Percentiles rank a stretch among this genome's conserved stretches.
These are phyloP conservation scores for Cubamyces sp. DNA, from an alignment of 768 basidiomycete genomes.

Conservation along the genomic window DNA sequence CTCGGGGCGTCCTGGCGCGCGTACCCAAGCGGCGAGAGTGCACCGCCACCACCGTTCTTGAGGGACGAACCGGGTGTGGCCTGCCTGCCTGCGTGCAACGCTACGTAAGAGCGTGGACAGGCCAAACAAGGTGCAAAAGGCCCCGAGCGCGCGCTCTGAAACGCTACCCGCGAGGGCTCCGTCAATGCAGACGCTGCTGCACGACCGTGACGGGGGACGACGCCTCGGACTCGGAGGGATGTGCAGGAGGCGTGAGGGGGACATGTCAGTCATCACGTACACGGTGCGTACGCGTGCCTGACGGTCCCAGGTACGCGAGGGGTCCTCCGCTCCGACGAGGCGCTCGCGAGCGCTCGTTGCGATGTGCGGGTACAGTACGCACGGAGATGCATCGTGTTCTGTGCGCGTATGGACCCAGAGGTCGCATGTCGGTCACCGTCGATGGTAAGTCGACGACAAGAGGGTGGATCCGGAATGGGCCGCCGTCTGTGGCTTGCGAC, in stretches of 20 bases:
- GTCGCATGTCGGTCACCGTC: too few relatives aligned
- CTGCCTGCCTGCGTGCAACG: background rate
- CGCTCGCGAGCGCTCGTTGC: background rate
- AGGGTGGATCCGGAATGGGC: background rate
- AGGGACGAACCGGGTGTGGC: background rate
- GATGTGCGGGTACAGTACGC: too few relatives aligned
- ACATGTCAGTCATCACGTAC: background rate
- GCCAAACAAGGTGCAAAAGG: constrained; percentile 9
- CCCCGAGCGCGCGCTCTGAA: background rate
- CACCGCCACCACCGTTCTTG: constrained; percentile 20
- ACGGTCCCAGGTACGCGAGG: constrained; percentile 11
- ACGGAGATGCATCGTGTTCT: too few relatives aligned
- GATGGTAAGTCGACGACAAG: background rate
- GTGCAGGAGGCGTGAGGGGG: too few relatives aligned
- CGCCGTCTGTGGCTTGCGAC: too few relatives aligned
- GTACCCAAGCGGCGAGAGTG: background rate
- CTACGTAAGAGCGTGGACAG: constrained; percentile 4
- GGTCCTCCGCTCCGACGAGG: too few relatives aligned
- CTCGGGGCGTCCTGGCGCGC: too few relatives aligned
- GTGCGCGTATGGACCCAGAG: too few relatives aligned
- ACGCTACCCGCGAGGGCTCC: constrained; percentile 2
- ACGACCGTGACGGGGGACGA: background rate
- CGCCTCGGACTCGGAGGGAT: too few relatives aligned
- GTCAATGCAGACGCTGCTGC: background rate
- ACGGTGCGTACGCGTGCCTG: constrained; percentile 10